Evolutionary conservation across 352 stramenopile species (phyloP).

Genomic region (Globisporangium camurandrum): DNA sequence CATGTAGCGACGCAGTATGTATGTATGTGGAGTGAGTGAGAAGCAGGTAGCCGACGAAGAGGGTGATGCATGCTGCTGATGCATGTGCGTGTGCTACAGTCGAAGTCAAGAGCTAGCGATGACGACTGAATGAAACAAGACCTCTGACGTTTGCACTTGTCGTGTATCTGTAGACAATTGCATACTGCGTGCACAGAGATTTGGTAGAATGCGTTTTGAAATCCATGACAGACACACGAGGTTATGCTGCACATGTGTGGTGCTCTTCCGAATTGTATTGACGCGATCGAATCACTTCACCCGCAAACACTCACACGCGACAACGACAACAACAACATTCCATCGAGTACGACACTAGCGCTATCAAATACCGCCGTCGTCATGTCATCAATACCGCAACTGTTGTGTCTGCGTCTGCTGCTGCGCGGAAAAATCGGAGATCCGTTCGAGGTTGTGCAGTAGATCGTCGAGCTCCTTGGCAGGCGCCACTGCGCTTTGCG

Average conservation of each 20-base stretch:
- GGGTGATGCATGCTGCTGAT: neutral
- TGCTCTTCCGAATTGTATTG: too few species aligned
- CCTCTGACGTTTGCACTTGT: too few species aligned
- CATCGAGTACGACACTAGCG: neutral
- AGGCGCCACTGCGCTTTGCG: constrained; percentile 19
- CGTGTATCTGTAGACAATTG: too few species aligned
- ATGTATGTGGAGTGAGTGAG: neutral
- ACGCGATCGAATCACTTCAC: too few species aligned
- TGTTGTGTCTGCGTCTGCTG: constrained; percentile 7
- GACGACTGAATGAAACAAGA: too few species aligned
- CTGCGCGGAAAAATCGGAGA: constrained; percentile 49
- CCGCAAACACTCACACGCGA: neutral
- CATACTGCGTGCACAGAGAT: too few species aligned
- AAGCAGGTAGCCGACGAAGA: neutral
- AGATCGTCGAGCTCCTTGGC: constrained; percentile 54
- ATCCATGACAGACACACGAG: too few species aligned
- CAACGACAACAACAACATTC: neutral
- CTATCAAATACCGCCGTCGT: neutral
- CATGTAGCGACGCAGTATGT: too few species aligned
- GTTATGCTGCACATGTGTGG: too few species aligned
- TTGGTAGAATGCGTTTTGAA: too few species aligned
- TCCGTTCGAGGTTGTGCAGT: constrained; percentile 62
- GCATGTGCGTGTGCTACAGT: neutral
- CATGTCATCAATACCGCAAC: constrained; percentile 3
- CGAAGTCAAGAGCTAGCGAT: too few species aligned